Percentiles rank a stretch among this genome's conserved stretches.
These are phyloP conservation scores for Camellia sinensis DNA, from an alignment of 148 eudicot species.

Conservation along the genomic window DNA sequence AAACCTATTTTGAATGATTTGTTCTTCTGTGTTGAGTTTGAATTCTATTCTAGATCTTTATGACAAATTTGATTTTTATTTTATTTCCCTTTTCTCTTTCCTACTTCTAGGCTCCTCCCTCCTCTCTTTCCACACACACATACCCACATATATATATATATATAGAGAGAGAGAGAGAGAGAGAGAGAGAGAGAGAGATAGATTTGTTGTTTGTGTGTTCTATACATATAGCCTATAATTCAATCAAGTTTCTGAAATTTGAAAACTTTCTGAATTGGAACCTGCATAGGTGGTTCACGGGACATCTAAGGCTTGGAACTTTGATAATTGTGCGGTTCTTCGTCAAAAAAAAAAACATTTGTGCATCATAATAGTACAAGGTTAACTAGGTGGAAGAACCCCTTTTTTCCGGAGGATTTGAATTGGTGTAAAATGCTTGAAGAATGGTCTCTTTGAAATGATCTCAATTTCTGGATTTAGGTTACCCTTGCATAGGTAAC, in stretches of 20 bases:
- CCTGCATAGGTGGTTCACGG: not conserved
- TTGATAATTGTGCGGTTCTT: not conserved
- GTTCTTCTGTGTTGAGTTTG: not conserved
- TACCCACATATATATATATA: not conserved
- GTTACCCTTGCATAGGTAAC: not conserved
- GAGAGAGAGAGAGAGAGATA: not conserved
- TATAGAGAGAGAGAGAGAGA: not conserved
- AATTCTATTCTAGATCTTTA: not conserved
- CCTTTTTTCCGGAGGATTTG: too few species aligned
- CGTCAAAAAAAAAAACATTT: not conserved
- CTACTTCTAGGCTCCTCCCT: not conserved
- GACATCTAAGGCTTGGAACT: not conserved
- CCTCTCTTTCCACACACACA: too few species aligned
- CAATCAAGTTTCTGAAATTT: not conserved
- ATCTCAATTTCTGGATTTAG: not conserved
- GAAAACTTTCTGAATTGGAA: not conserved
- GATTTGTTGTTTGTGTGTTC: not conserved
- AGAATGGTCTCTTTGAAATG: not conserved
- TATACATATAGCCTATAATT: not conserved
- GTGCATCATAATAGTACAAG: not conserved
- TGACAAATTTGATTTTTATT: not conserved
- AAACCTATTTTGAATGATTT: not conserved
- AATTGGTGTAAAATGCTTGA: not conserved
- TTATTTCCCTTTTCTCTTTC: not conserved
- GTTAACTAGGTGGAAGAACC: not conserved